Evolutionary conservation across 768 basidiomycete genomes (phyloP).

Genomic region (Tulasnella sp.): DNA sequence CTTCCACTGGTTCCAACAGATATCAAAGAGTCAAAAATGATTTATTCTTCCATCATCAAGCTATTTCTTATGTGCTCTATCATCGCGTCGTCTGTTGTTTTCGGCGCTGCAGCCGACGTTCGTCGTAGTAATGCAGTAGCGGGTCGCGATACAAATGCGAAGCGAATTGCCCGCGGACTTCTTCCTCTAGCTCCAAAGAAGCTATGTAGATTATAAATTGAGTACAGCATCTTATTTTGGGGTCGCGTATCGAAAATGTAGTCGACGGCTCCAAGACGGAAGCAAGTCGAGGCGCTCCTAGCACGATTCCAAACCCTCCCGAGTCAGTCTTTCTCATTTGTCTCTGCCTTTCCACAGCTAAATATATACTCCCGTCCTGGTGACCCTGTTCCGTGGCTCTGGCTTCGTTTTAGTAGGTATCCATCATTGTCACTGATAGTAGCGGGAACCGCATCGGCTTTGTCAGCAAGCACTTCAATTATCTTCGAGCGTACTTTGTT

Average conservation of each 20-base stretch:
- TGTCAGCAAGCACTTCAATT: background rate
- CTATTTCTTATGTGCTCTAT: background rate
- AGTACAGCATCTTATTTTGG: background rate
- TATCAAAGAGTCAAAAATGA: background rate
- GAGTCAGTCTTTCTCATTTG: background rate
- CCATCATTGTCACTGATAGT: background rate
- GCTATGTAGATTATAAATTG: background rate
- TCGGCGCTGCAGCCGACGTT: background rate
- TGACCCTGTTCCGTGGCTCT: too few species aligned
- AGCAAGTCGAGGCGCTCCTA: background rate
- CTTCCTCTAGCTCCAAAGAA: background rate
- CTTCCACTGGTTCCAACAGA: background rate
- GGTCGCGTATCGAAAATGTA: background rate
- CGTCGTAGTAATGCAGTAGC: background rate
- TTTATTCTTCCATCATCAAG: background rate
- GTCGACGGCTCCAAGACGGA: background rate
- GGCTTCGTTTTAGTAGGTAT: background rate
- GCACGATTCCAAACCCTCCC: background rate
- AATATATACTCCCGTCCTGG: background rate
- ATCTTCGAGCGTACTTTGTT: background rate
- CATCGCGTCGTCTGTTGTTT: background rate
- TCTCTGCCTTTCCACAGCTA: background rate
- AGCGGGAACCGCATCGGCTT: background rate
- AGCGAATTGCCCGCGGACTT: background rate
- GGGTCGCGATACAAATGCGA: background rate